Evolutionary conservation across 371 early-diverging fungal species (phyloP).

Genomic region (Mortierella sp.): DNA sequence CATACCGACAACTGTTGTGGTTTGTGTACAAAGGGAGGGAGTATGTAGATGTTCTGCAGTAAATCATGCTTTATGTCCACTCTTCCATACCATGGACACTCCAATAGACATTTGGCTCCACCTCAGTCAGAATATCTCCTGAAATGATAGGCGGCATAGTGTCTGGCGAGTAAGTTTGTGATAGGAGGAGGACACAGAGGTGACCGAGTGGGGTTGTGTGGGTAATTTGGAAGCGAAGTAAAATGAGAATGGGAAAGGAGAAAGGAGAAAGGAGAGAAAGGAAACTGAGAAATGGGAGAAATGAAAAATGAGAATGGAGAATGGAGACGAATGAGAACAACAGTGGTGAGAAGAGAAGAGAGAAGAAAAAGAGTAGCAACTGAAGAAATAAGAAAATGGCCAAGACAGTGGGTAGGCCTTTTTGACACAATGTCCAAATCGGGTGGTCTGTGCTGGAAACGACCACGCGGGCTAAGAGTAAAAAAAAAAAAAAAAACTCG

Average conservation of each 20-base stretch:
- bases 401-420: no score
- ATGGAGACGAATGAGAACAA: no score
- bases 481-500: neutral
- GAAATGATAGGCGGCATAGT: slow-evolving; percentile 11
- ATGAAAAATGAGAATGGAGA: no score
- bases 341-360: neutral
- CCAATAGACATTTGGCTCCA: slow-evolving; percentile 16
- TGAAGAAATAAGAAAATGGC: neutral
- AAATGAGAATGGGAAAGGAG: slow-evolving; percentile 1
- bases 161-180: neutral
- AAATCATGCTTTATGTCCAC: neutral
- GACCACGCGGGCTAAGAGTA: neutral
- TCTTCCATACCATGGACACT: slow-evolving; percentile 34
- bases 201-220: no score
- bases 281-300: neutral
- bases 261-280: neutral
- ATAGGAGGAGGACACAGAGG: neutral
- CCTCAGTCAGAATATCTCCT: neutral
- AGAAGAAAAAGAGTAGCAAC: neutral
- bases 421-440: no score
- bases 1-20: neutral
- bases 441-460: neutral
- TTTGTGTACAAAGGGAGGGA: neutral
- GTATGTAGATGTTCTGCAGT: neutral
- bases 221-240: neutral